Conservation (phyloP, 352 stramenopile species). For the Phytophthora melonis region DNA sequence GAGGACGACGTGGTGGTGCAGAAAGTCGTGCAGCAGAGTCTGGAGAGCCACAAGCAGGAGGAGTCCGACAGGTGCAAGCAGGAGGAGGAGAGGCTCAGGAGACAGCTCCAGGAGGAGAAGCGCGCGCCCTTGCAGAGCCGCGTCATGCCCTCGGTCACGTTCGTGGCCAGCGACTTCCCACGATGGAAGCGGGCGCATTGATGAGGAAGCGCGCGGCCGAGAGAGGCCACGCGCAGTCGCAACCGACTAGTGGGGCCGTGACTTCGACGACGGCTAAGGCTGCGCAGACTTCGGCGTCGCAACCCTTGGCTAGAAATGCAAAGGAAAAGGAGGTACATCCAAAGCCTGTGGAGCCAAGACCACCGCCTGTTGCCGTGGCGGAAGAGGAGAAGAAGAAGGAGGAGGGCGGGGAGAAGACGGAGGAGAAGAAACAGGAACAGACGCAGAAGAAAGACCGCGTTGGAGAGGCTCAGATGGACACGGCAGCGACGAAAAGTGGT, state of each 20-base stretch:
- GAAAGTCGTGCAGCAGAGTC: constrained; percentile 4
- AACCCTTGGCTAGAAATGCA: background rate
- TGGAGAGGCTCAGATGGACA: background rate
- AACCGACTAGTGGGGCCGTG: background rate
- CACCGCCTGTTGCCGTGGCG: background rate
- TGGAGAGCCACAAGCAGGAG: background rate
- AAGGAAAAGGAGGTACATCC: constrained; percentile 5
- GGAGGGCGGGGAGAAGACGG: background rate
- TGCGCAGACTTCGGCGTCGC: background rate
- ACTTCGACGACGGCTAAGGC: background rate
- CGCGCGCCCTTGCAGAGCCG: constrained; percentile 35
- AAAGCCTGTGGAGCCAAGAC: constrained; percentile 9
- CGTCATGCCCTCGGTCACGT: constrained; percentile 35
- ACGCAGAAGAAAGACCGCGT: background rate
- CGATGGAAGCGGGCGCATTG: constrained; percentile 14
- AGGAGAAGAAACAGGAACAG: background rate
- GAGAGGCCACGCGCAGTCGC: background rate
- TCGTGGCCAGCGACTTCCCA: constrained; percentile 50
- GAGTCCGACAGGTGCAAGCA: background rate
- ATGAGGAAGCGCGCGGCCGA: constrained; percentile 29
- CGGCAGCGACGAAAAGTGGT: background rate
- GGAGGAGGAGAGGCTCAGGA: background rate
- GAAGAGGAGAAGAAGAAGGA: background rate
- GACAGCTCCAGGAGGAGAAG: background rate
- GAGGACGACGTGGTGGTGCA: constrained; percentile 15